A percentile compares a stretch with the other conserved stretches of the same genome.
Evolutionary conservation across 176 grass and related monocot species (phyloP).

Genomic region (Juncus inflexus): DNA sequence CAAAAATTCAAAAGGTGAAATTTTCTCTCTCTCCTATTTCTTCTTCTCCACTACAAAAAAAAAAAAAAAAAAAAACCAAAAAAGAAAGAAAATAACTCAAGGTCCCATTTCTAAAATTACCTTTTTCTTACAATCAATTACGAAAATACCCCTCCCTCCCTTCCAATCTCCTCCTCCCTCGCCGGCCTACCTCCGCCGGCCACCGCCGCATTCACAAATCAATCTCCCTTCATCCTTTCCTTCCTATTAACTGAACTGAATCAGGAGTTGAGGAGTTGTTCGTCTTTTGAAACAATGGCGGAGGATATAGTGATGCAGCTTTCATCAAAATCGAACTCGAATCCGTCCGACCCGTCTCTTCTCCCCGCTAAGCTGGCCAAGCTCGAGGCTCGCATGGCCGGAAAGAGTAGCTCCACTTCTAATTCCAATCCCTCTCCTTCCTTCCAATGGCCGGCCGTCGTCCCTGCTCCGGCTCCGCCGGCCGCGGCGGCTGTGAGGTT

Average conservation of each 20-base stretch:
- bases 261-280: conserved; percentile 20
- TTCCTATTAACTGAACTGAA: background rate
- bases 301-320: conserved; percentile 98
- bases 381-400: conserved; percentile 96
- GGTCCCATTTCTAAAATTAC: conserved; percentile 12
- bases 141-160: conserved; percentile 36
- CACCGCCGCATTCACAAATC: conserved; percentile 14
- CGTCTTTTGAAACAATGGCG: conserved; percentile 46
- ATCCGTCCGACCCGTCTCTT: conserved; percentile 52
- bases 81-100: conserved; percentile 9
- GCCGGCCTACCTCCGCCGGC: background rate
- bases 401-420: conserved; percentile 71
- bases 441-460: conserved; percentile 36
- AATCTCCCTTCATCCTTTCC: background rate
- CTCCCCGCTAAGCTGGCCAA: conserved; percentile 81
- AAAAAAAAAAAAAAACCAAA: background rate
- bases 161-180: conserved; percentile 19
- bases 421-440: conserved; percentile 31
- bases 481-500: conserved; percentile 30
- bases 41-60: too few species aligned
- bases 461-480: conserved; percentile 16
- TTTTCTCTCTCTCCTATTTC: too few species aligned
- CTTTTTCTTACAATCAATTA: conserved; percentile 17
- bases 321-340: conserved; percentile 85
- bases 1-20: too few species aligned